These are phyloP conservation scores for Tieghemiomyces parasiticus DNA, from an alignment of 192 early-diverging fungal species.

Conservation along the genomic window DNA sequence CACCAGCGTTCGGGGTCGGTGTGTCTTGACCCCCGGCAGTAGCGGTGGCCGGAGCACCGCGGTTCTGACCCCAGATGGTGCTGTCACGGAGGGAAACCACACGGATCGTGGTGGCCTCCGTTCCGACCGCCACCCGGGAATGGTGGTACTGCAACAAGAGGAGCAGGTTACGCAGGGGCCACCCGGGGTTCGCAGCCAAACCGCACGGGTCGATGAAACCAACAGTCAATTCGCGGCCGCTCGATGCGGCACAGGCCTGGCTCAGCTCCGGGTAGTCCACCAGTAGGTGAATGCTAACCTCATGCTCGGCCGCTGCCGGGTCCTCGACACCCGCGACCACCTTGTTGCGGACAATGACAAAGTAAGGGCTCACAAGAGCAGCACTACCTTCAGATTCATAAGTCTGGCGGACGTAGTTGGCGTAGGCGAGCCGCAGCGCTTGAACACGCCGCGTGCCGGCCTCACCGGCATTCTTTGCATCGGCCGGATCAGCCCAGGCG, in stretches of 20 bases:
- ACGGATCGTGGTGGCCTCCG: too few species aligned
- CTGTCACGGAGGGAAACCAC: too few species aligned
- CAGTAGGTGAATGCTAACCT: constrained; percentile 8
- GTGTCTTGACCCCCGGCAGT: too few species aligned
- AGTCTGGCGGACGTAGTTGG: too few species aligned
- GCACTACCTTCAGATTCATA: neutral
- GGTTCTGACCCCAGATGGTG: too few species aligned
- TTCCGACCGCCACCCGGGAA: too few species aligned
- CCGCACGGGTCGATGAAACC: constrained; percentile 83
- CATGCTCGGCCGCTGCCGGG: neutral
- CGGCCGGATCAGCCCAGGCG: too few species aligned
- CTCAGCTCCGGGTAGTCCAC: constrained; percentile 11
- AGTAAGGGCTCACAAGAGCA: neutral
- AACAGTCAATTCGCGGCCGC: constrained; percentile 22
- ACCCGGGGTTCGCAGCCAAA: constrained; percentile 60
- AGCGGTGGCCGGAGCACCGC: too few species aligned
- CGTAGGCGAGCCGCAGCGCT: too few species aligned
- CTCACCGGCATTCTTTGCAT: too few species aligned
- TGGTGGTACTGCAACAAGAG: constrained; percentile 27
- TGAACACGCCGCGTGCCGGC: too few species aligned
- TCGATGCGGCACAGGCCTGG: neutral
- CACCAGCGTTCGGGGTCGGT: neutral
- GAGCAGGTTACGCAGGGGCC: constrained; percentile 88
- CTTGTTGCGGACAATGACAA: neutral
- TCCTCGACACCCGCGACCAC: neutral